Percentiles rank a stretch among this genome's conserved stretches.
Evolutionary conservation across 176 grass and related monocot species (phyloP).

Genomic region (Aechmea fasciata): DNA sequence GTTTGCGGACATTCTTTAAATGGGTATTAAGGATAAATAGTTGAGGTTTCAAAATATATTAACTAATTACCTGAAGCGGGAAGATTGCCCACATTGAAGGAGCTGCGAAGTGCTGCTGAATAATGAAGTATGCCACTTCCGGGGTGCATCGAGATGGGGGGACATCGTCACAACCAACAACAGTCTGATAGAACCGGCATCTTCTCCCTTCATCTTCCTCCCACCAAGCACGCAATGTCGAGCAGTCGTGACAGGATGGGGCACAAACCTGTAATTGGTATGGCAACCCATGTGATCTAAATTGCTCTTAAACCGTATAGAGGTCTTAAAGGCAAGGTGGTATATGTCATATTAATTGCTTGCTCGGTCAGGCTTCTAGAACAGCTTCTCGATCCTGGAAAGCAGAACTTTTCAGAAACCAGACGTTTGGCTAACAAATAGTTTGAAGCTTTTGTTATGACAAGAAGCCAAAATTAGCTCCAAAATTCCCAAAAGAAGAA

Average conservation of each 20-base stretch:
- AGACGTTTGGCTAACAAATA: too few species aligned
- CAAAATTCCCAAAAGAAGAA: too few species aligned
- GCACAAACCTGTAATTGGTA: constrained; percentile 80
- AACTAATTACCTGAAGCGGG: constrained; percentile 65
- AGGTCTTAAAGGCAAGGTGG: too few species aligned
- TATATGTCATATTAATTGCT: too few species aligned
- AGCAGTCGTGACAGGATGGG: constrained; percentile 98
- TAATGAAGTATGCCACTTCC: constrained; percentile 69
- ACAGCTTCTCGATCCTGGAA: too few species aligned
- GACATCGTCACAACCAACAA: constrained; percentile 53
- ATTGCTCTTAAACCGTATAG: background rate
- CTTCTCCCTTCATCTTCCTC: constrained; percentile 85
- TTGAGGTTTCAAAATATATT: background rate
- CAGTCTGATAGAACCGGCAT: constrained; percentile 48
- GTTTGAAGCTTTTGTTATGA: too few species aligned
- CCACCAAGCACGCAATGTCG: constrained; percentile 94
- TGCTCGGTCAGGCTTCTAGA: too few species aligned
- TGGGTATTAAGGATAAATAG: background rate
- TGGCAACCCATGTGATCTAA: constrained; percentile 1
- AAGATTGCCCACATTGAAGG: constrained; percentile 99
- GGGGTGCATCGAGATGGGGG: constrained; percentile 73
- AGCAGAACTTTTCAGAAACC: too few species aligned
- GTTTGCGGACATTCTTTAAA: constrained; percentile 5
- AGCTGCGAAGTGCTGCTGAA: constrained; percentile 76
- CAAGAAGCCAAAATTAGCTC: too few species aligned